phyloP scores from a whole-genome alignment of 2,329 filamentous ascomycete genomes.

The Biscogniauxia mediterranea region DNA sequence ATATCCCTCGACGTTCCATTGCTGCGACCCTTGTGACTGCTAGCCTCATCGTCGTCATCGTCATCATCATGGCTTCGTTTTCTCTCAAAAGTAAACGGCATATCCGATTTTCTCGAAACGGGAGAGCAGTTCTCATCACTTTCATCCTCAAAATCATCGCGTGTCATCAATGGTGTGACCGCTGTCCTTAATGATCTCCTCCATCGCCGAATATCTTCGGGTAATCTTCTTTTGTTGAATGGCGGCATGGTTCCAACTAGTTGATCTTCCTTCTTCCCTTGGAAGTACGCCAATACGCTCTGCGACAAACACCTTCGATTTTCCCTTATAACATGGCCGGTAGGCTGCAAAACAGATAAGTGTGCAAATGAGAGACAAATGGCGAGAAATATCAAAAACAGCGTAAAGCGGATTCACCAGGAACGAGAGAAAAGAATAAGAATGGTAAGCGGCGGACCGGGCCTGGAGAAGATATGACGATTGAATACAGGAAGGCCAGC shows the following conservation, averaged over 20 bases:
- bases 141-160: slow-evolving; percentile 6
- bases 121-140: slow-evolving; percentile 16
- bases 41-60: slow-evolving; percentile 1
- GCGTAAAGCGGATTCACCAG: slow-evolving; percentile 11
- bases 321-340: slow-evolving; percentile 26
- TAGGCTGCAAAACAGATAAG: slow-evolving; percentile 5
- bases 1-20: background rate
- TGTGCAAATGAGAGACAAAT: slow-evolving; percentile 12
- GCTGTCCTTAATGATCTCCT: slow-evolving; percentile 12
- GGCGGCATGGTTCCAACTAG: slow-evolving; percentile 25
- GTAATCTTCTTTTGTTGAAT: slow-evolving; percentile 16
- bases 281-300: slow-evolving; percentile 19
- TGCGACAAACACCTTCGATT: slow-evolving; percentile 25
- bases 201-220: slow-evolving; percentile 16
- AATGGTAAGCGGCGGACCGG: slow-evolving; percentile 13
- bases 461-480: slow-evolving; percentile 20
- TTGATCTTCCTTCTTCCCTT: slow-evolving; percentile 4
- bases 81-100: slow-evolving; percentile 12
- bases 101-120: slow-evolving; percentile 11
- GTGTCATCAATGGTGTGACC: slow-evolving; percentile 11
- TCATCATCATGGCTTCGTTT: slow-evolving; percentile 6
- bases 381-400: slow-evolving; percentile 6
- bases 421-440: slow-evolving; percentile 18
- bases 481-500: slow-evolving; percentile 30
- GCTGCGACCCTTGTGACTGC: background rate